Evolutionary conservation across 306 rosid species (phyloP).

Genomic region (Pyrus communis): DNA sequence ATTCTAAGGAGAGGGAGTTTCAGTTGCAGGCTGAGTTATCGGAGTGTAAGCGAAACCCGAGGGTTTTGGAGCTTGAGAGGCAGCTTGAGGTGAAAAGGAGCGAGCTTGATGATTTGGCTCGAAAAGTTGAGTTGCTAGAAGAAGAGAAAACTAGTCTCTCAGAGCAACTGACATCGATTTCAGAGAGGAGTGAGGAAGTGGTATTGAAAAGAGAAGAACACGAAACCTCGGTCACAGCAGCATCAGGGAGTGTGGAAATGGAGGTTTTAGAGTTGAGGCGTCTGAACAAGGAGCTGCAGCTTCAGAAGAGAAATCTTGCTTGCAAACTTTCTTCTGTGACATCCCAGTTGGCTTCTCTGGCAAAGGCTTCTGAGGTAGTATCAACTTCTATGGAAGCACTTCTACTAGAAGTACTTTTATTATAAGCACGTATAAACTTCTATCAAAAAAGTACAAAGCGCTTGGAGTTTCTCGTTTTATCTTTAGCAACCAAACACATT

Average conservation of each 20-base stretch:
- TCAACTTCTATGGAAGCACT: not conserved
- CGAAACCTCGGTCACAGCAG: constrained; percentile 6
- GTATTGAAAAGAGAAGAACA: constrained; percentile 24
- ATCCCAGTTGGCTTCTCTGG: constrained; percentile 50
- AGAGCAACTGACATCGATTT: constrained; percentile 39
- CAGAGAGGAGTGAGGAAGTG: constrained; percentile 36
- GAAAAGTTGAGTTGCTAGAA: constrained; percentile 45
- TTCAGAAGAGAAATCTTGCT: constrained; percentile 79
- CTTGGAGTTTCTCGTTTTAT: too few relatives aligned
- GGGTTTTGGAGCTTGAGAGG: constrained; percentile 33
- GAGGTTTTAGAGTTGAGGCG: constrained; percentile 89
- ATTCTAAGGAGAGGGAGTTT: constrained; percentile 73
- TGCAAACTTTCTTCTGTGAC: constrained; percentile 64
- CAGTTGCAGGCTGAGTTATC: constrained; percentile 73
- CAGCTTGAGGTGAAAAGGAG: constrained; percentile 34
- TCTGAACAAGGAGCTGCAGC: constrained; percentile 83
- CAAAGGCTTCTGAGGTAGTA: constrained; percentile 59
- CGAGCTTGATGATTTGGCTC: constrained; percentile 48
- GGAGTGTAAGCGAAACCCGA: constrained; percentile 43
- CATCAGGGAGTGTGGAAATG: constrained; percentile 48
- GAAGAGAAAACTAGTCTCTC: constrained; percentile 50
- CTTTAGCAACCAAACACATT: not conserved
- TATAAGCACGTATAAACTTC: too few relatives aligned
- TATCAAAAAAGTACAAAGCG: too few relatives aligned
- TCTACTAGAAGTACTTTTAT: too few relatives aligned